Percentiles rank a stretch among this genome's conserved stretches.
Evolutionary conservation across 345 rosid species (phyloP).

Genomic region (Eutrema heterophyllum): DNA sequence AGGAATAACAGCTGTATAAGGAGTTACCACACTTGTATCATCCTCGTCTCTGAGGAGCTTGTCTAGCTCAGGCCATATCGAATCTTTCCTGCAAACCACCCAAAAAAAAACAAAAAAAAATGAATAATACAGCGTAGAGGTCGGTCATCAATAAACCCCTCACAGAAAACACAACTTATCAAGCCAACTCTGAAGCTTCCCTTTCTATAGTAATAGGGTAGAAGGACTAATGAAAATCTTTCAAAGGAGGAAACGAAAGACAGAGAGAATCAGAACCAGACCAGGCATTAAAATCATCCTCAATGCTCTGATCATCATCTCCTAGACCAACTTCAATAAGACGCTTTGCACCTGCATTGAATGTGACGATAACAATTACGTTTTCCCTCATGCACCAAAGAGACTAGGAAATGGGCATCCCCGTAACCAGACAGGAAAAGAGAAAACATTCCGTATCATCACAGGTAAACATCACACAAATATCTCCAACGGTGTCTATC

Average conservation of each 20-base stretch:
- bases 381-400: background rate
- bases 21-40: conserved; percentile 68
- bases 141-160: background rate
- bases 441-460: background rate
- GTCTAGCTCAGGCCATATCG: conserved; percentile 83
- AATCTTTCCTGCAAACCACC: conserved; percentile 57
- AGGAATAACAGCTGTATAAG: conserved; percentile 82
- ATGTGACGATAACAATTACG: background rate
- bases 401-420: too few species aligned
- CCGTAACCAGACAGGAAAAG: too few species aligned
- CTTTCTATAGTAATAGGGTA: background rate
- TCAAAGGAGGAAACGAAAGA: background rate
- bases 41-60: conserved; percentile 74
- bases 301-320: conserved; percentile 98
- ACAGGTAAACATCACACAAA: background rate
- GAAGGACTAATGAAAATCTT: background rate
- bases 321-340: conserved; percentile 81
- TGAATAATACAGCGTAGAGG: background rate
- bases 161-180: background rate
- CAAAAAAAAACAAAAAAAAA: background rate
- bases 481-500: background rate
- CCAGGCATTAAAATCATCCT: conserved; percentile 88
- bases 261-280: conserved; percentile 17
- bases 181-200: conserved; percentile 7
- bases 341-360: conserved; percentile 59